Evolutionary conservation across 2,329 filamentous ascomycete species (phyloP).

Genomic region (Aureobasidium sp.): DNA sequence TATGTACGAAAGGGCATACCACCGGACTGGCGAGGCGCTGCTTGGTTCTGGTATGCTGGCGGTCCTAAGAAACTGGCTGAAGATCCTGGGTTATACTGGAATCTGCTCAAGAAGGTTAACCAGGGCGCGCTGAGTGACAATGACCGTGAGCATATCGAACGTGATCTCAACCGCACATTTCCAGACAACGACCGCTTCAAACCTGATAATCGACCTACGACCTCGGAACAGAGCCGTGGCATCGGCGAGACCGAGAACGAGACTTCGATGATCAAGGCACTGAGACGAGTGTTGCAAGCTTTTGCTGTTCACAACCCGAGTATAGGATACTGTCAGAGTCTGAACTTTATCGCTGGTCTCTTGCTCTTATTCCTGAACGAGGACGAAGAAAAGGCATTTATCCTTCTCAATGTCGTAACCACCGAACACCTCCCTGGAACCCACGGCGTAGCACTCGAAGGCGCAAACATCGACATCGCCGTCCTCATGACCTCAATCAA

Average conservation of each 20-base stretch:
- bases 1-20: conserved; percentile 92
- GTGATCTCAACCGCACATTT: conserved; percentile 88
- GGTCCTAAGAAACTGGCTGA: conserved; percentile 72
- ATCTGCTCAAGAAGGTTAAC: conserved; percentile 61
- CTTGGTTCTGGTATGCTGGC: conserved; percentile 95
- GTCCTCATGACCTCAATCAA: conserved; percentile 84
- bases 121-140: conserved; percentile 56
- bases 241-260: conserved; percentile 43
- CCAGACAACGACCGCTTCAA: conserved; percentile 92
- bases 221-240: conserved; percentile 20
- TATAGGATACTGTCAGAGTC: conserved; percentile 91
- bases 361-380: conserved; percentile 73
- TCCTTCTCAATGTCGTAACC: conserved; percentile 89
- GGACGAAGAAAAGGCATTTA: conserved; percentile 86
- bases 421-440: conserved; percentile 82
- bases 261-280: conserved; percentile 69
- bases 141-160: conserved; percentile 85
- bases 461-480: conserved; percentile 87
- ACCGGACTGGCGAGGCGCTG: conserved; percentile 86
- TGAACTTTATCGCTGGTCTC: conserved; percentile 90
- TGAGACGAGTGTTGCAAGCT: conserved; percentile 79
- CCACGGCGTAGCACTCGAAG: conserved; percentile 83
- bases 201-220: conserved; percentile 44
- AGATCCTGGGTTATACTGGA: conserved; percentile 68
- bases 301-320: conserved; percentile 86